Percentiles rank a stretch among this genome's conserved stretches.
phyloP scores from a whole-genome alignment of 192 early-diverging fungal species.

The Podila epigama region DNA sequence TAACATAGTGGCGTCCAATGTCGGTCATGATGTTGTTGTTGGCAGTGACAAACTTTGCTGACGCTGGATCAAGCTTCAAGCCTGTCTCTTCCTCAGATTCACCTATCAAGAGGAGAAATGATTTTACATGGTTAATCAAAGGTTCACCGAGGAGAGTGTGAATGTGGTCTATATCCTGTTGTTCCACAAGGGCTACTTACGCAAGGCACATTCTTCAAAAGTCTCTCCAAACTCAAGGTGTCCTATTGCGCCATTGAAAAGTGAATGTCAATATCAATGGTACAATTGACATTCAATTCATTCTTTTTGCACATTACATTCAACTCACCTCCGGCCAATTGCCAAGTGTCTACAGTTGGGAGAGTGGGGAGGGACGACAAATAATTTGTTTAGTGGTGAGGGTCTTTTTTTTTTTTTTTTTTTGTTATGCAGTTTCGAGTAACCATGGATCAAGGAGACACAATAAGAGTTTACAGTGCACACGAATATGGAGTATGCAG shows the following conservation, averaged over 20 bases:
- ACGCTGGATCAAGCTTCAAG: constrained; percentile 39
- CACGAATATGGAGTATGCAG: neutral
- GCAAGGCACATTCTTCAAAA: constrained; percentile 61
- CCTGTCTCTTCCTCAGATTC: constrained; percentile 57
- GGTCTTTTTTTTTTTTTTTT: neutral
- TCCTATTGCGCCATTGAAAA: constrained; percentile 8
- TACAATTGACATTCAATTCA: neutral
- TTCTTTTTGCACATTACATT: neutral
- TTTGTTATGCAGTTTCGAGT: neutral
- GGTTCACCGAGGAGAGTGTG: neutral
- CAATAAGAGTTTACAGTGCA: constrained; percentile 7
- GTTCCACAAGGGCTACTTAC: constrained; percentile 27
- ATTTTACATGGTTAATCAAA: too few species aligned
- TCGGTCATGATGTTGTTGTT: constrained; percentile 60
- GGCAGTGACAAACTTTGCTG: constrained; percentile 52
- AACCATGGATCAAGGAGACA: neutral
- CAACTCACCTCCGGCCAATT: constrained; percentile 56
- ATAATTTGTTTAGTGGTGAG: neutral
- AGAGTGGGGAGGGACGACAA: neutral
- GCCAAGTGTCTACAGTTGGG: constrained; percentile 40
- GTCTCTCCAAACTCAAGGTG: constrained; percentile 64
- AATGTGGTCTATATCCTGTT: neutral
- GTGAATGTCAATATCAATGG: neutral
- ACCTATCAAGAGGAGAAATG: constrained; percentile 13
- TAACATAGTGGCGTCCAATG: constrained; percentile 63